Evolutionary conservation across 768 basidiomycete genomes (phyloP), one percentile per base, ranked within the genome.

Genomic region (Collybia nuda): DNA sequence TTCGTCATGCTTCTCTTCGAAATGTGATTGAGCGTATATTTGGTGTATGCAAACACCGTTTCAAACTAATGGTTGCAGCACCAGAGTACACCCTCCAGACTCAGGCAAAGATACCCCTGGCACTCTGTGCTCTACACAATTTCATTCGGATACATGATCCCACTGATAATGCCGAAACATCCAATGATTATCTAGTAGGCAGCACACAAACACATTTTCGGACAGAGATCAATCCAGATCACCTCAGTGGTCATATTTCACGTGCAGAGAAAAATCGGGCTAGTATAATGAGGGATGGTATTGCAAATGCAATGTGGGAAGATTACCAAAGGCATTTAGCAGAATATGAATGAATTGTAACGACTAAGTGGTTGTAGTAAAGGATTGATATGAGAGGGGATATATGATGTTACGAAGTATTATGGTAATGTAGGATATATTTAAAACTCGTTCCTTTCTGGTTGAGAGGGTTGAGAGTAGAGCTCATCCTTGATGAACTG

Each of bases 21-120:
- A 78, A 74, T 65, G 61, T 72, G 24, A 57, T 74, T 51, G 70
- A 74, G 51, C 56, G 51, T 15, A 65, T 64, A 11, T 68, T 64
- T 56, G 64, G 62, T 17, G 57, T 62, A 5, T 21, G 56, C 48
- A 66, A 65, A 48, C 18, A 39, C n/a, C n/a, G n/a, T n/a, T n/a
- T n/a, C n/a, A n/a, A n/a, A n/a, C 54, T 67, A 8, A 55, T 60
- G 46, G 38, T 50, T 7, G 26, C 50, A 41, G 51, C 43, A 14
- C 50, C 54, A 0, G 47, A 60, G 32, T 60, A 57, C 29, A 19
- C 7, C 37, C n/a, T 57, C 14, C 6, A 37, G 14, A 57, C 42
- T 9, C 65, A 70, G 43, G 61, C 64, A 7, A 48, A 54, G 11
- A 51, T 70, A 22, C 41, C 52, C 19, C 37, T 44, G 18, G 58